Conservation (phyloP, 2,329 filamentous ascomycete genomes). For the Aureobasidium sp. region DNA sequence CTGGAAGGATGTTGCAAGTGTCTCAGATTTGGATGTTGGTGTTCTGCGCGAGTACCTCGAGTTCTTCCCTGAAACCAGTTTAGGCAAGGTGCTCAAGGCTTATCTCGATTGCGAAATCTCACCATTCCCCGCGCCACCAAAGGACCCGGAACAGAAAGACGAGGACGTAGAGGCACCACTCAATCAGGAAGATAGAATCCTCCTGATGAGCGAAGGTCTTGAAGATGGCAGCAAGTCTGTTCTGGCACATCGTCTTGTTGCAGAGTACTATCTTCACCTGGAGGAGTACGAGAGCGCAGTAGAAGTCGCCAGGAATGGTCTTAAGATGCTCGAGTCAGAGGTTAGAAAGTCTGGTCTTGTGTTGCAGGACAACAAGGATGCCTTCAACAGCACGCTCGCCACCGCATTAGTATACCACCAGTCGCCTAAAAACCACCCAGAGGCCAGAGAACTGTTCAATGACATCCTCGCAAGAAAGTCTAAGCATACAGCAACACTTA, state of each 20-base stretch:
- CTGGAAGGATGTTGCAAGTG: constrained; percentile 71
- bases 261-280: constrained; percentile 72
- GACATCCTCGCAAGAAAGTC: constrained; percentile 67
- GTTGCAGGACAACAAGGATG: constrained; percentile 63
- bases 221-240: constrained; percentile 53
- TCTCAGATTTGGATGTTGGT: constrained; percentile 68
- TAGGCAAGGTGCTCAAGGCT: constrained; percentile 72
- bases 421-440: constrained; percentile 77
- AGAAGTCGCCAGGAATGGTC: constrained; percentile 68
- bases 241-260: constrained; percentile 74
- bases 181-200: constrained; percentile 67
- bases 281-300: constrained; percentile 80
- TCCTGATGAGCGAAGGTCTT: constrained; percentile 62
- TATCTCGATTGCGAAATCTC: constrained; percentile 79
- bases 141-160: constrained; percentile 34
- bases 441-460: constrained; percentile 82
- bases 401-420: constrained; percentile 89
- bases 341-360: constrained; percentile 57
- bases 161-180: constrained; percentile 51
- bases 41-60: constrained; percentile 72
- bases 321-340: constrained; percentile 52
- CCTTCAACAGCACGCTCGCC: constrained; percentile 67
- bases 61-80: constrained; percentile 76
- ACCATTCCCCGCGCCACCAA: constrained; percentile 65
- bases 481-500: constrained; percentile 69